These are phyloP conservation scores for Dioscorea dumetorum DNA, from an alignment of 106 monocot species.

Conservation along the genomic window DNA sequence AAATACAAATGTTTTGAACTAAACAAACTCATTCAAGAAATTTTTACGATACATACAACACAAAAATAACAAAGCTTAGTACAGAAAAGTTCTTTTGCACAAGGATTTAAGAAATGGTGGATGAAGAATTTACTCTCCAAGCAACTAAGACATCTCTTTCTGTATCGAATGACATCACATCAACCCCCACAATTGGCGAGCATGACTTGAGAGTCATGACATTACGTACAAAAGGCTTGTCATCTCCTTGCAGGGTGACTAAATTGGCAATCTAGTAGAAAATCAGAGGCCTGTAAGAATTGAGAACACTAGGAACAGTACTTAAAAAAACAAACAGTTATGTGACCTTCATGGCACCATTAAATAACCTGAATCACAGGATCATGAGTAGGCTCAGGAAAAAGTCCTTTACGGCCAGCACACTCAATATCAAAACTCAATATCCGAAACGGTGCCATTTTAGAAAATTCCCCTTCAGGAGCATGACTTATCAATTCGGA, in stretches of 20 bases:
- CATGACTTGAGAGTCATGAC: constrained; percentile 98
- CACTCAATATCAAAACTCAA: constrained; percentile 99
- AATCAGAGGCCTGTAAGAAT: not conserved
- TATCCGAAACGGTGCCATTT: constrained; percentile 98
- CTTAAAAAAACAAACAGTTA: constrained; percentile 8
- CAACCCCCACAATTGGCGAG: constrained; percentile 90
- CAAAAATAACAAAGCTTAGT: too few species aligned
- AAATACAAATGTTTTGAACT: too few species aligned
- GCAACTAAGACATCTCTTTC: constrained; percentile 90
- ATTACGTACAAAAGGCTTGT: constrained; percentile 71
- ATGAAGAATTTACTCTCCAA: constrained; percentile 67
- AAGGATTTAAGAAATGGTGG: not conserved
- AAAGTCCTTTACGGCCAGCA: constrained; percentile 97
- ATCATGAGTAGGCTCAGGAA: constrained; percentile 96
- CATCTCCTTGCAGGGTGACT: constrained; percentile 90
- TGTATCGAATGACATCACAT: constrained; percentile 92
- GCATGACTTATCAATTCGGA: constrained; percentile 88
- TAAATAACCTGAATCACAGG: constrained; percentile 89
- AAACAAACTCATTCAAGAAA: too few species aligned
- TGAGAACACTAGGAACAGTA: not conserved
- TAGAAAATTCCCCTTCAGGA: constrained; percentile 91
- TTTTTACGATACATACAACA: too few species aligned
- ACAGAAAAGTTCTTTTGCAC: not conserved
- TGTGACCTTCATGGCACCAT: not conserved
- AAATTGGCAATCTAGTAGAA: constrained; percentile 83